Conservation (phyloP, 495 filamentous ascomycete species). For the Talaromyces adpressus region DNA sequence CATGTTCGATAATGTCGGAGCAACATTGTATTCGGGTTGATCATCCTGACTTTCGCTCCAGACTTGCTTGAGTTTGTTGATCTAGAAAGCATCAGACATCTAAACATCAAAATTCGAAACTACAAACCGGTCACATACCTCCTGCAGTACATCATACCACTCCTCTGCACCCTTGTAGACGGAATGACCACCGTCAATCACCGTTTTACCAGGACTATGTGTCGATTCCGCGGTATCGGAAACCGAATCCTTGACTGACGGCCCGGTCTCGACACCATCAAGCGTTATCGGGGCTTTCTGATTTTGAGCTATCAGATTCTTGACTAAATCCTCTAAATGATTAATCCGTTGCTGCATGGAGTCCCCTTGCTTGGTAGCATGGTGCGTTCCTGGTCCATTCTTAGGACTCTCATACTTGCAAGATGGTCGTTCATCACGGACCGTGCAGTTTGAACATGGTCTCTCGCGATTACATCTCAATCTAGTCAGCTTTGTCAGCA, state of each 20-base stretch:
- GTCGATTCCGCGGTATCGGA: neutral
- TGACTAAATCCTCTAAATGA: constrained; percentile 5
- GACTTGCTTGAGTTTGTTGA: constrained; percentile 6
- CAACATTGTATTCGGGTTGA: neutral
- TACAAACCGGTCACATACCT: neutral
- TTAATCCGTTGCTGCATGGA: constrained; percentile 7
- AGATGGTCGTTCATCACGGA: neutral
- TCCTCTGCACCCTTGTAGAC: constrained; percentile 6
- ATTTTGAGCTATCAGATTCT: neutral
- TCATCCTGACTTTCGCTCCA: constrained; percentile 7
- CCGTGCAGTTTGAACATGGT: constrained; percentile 3
- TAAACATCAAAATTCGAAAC: neutral
- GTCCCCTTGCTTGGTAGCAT: neutral
- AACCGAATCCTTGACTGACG: neutral
- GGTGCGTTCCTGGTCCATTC: neutral
- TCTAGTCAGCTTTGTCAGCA: constrained; percentile 1
- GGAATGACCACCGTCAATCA: constrained; percentile 4
- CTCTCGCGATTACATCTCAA: constrained; percentile 7
- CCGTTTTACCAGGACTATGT: neutral
- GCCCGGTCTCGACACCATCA: neutral
- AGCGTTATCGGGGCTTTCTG: neutral
- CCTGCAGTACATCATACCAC: constrained; percentile 10
- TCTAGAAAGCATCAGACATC: neutral
- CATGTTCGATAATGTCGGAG: neutral
- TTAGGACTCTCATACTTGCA: constrained; percentile 4